Evolutionary conservation across 2,329 filamentous ascomycete species (phyloP).

Genomic region (Biscogniauxia mediterranea): DNA sequence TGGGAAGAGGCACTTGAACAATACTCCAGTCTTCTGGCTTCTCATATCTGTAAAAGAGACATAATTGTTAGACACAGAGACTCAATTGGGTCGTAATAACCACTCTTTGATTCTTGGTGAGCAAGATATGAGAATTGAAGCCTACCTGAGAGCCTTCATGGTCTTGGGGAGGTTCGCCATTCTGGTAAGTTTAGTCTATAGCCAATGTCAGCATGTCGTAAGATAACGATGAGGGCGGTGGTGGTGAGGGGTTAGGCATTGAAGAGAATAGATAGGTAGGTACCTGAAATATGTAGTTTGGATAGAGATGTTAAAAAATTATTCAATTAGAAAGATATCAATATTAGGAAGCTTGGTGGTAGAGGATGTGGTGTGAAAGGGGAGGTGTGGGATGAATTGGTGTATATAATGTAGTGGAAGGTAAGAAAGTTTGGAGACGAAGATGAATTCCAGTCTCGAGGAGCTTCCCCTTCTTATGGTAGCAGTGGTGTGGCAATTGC

Average conservation of each 20-base stretch:
- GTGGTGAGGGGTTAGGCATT: conserved; percentile 1
- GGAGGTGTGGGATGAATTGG: background rate
- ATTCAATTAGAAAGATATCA: background rate
- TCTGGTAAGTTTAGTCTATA: conserved; percentile 15
- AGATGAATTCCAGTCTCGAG: no score
- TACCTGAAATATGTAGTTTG: background rate
- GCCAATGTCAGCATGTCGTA: conserved; percentile 9
- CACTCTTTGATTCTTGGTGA: background rate
- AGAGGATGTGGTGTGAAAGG: background rate
- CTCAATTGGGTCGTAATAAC: background rate
- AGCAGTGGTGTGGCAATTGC: no score
- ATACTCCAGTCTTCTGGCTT: conserved; percentile 61
- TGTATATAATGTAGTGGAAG: background rate
- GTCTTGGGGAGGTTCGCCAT: conserved; percentile 38
- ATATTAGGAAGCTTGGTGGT: no score
- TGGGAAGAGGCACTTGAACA: conserved; percentile 61
- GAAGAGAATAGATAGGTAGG: background rate
- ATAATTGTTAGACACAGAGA: conserved; percentile 3
- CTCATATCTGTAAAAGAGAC: conserved; percentile 48
- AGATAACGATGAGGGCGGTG: conserved; percentile 14
- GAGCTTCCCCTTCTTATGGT: no score
- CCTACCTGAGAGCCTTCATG: conserved; percentile 59
- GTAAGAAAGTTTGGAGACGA: background rate
- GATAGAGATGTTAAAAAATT: background rate
- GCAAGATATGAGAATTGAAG: conserved; percentile 1